Evolutionary conservation across 2,329 filamentous ascomycete genomes (phyloP).

Genomic region (Fusarium nisikadoi): DNA sequence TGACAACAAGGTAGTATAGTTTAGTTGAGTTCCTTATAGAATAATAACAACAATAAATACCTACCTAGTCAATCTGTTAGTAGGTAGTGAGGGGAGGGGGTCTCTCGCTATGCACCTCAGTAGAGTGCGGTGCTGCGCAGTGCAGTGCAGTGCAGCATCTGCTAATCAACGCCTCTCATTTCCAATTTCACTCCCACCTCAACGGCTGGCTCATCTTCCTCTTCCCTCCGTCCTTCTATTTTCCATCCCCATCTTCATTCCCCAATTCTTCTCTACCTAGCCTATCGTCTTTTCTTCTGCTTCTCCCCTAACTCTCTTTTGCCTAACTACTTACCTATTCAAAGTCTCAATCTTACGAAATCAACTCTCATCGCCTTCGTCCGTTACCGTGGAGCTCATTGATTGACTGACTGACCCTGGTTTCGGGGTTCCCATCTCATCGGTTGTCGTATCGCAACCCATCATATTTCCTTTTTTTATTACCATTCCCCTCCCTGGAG

Average conservation of each 20-base stretch:
- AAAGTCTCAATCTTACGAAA: slow-evolving; percentile 7
- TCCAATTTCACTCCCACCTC: slow-evolving; percentile 28
- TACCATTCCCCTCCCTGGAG: slow-evolving; percentile 44
- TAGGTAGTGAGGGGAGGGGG: slow-evolving; percentile 8
- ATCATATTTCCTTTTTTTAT: slow-evolving; percentile 41
- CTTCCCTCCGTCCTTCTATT: slow-evolving; percentile 10
- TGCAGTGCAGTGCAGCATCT: background rate
- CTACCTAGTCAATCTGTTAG: background rate
- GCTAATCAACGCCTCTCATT: slow-evolving; percentile 43
- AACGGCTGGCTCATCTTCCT: slow-evolving; percentile 8
- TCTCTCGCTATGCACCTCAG: background rate
- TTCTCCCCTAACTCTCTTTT: background rate
- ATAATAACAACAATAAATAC: slow-evolving; percentile 3
- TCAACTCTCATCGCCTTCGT: slow-evolving; percentile 10
- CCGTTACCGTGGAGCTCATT: slow-evolving; percentile 7
- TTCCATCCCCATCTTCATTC: background rate
- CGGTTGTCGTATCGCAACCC: slow-evolving; percentile 14
- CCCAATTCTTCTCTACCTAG: background rate
- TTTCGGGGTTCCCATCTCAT: slow-evolving; percentile 24
- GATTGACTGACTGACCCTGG: slow-evolving; percentile 29
- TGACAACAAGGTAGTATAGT: background rate
- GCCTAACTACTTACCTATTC: background rate
- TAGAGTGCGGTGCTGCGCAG: background rate
- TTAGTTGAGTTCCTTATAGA: background rate
- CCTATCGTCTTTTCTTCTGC: background rate